Evolutionary conservation across 108 stramenopile species (phyloP), one percentile per base, ranked within the genome.

Genomic region (Epipyxis sp.): DNA sequence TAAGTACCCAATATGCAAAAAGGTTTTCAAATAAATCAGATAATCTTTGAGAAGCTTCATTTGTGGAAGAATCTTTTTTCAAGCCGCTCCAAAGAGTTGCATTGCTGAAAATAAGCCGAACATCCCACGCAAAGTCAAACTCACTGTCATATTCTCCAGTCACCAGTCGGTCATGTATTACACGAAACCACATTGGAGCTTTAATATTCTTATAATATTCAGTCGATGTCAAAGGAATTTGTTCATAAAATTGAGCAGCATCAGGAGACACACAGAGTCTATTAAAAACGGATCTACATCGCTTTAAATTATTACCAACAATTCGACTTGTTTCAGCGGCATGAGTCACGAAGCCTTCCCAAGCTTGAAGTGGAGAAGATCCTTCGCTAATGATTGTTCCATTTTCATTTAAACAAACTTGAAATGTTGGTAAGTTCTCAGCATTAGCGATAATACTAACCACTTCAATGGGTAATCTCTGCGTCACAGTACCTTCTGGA

Each of bases 101-200:
- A 32, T 74, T 74, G 44, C 50, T 13, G 71, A 74, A 74, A 6
- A 74, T 57, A 13, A 74, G 34, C 6, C 71, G 71, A 16, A 74
- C 34, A 37, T 74, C 71, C 71, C 71, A 74, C 32, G 71, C 71
- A 37, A 35, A 74, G 71, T 74, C 71, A 37, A 35, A 74, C 35
- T 74, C 71, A 37, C 43, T 54, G 3, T 74, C 71, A 32, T 74
- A 74, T 32, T 39, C 10, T 6, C 71, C 71, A 37, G 37, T 42
- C n/a, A 32, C 10, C 32, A 74, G 50, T 10, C 71, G 3, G 20
- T 25, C 3, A 42, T 74, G 44, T 37, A 74, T 42, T 37, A 43
- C 71, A 6, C 71, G 3, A 37, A 74, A 42, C 71, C 71, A 74
- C 71, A 74, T 74, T 32, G 71, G 71, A 27, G 71, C 25, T 3